Base-by-base conservation (phyloP, 176 grass and related monocot genomes). In the Musa beccarii region DNA sequence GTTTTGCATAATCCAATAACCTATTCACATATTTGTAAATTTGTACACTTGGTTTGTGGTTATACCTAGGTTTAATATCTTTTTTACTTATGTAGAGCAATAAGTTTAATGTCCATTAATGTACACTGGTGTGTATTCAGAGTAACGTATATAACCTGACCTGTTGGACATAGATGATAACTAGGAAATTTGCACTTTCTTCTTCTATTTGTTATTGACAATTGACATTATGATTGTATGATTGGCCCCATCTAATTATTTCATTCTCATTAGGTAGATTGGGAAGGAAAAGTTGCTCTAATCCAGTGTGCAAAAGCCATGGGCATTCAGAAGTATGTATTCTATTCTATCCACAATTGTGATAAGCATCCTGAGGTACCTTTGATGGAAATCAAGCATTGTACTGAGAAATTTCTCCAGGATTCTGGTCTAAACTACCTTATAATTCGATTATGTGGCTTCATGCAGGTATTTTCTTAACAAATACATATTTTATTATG, bases 201-300 rank as follows among this genome's bases (percentile, higher is more conserved):
- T 43, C 4, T 43, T 43, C 6, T 43, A 43, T 43, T 43, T 43
- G 34, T 43, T 43, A 14, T 34, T 34, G 43, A 11, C 11, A 28
- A 14, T 68, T 68, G 26, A 17, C 12, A 68, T 51, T 78, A 10
- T 14, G 55, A 53, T 68, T 24, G 51, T 49, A 78, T 52, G 25
- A 24, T 51, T 51, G 10, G 2, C n/a, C 12, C 14, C 19, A 23
- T 80, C 13, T 72, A 52, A 80, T 80, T 57, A 56, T 13, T 26
- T 80, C 74, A 63, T 84, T 89, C 29, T 81, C 71, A 88, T 95
- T 93, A 98, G 94, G 94, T 98, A 93, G 90, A 98, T 79, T 98
- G 90, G 94, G 90, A 98, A 93, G 88, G 94, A 84, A 98, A 98
- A 79, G 90, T 98, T 89, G 88, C 90, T 86, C 85, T 98, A 72